These are phyloP conservation scores for Alternaria metachromatica DNA, from an alignment of 2,329 filamentous ascomycete genomes.

Conservation along the genomic window DNA sequence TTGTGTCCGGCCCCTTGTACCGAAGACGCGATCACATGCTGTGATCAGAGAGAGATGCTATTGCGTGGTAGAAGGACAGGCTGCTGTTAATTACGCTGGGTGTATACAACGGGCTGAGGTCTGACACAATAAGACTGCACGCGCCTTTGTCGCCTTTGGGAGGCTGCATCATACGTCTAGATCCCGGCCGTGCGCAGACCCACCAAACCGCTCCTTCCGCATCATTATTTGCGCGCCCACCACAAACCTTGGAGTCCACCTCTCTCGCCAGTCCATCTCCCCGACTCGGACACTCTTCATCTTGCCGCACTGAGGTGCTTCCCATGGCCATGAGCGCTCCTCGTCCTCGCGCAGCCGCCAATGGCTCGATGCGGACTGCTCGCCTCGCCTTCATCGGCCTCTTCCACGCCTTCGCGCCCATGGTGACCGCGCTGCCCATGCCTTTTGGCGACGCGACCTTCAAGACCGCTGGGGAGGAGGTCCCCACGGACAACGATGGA, in stretches of 20 bases:
- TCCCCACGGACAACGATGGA: conserved; percentile 59
- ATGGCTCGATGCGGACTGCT: conserved; percentile 38
- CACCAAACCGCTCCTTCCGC: conserved; percentile 9
- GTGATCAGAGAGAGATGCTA: not conserved
- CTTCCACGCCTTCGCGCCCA: conserved; percentile 41
- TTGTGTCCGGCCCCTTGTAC: not conserved
- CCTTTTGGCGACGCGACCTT: conserved; percentile 32
- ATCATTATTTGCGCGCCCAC: conserved; percentile 18
- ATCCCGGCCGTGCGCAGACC: not conserved
- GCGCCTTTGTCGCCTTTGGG: not conserved
- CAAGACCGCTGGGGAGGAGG: conserved; percentile 30
- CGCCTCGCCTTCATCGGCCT: conserved; percentile 38
- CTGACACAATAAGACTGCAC: not conserved
- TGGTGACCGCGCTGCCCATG: conserved; percentile 45
- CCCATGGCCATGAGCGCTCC: conserved; percentile 37
- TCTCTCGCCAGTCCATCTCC: conserved; percentile 8
- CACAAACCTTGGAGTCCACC: not conserved
- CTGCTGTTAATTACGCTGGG: not conserved
- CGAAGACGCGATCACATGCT: not conserved
- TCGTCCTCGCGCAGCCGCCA: conserved; percentile 29
- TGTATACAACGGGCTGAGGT: not conserved
- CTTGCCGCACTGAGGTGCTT: conserved; percentile 21
- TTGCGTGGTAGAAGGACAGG: not conserved
- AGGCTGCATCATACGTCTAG: not conserved
- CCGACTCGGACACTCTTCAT: conserved; percentile 11